Evolutionary conservation across 164 flowering plant genomes (phyloP).

Genomic region (Saururus chinensis): DNA sequence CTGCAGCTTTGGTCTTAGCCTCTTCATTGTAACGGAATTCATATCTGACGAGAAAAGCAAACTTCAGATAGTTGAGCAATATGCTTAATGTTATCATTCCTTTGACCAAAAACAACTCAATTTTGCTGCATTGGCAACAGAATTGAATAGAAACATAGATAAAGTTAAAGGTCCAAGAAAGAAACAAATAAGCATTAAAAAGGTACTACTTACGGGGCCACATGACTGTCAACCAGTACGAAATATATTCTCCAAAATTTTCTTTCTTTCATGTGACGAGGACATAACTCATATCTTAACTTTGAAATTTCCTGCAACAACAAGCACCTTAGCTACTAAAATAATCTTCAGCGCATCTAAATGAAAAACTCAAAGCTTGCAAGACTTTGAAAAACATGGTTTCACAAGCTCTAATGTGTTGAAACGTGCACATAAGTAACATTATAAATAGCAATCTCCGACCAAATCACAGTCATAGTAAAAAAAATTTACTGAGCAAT

Average conservation of each 20-base stretch:
- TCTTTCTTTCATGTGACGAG: slow-evolving; percentile 81
- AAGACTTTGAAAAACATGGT: neutral
- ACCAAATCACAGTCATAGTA: neutral
- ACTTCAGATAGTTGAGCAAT: neutral
- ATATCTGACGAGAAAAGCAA: slow-evolving; percentile 28
- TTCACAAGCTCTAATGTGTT: neutral
- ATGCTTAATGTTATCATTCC: neutral
- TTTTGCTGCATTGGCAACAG: neutral
- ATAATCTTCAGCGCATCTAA: neutral
- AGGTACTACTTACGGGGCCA: slow-evolving; percentile 51
- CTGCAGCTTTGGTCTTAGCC: slow-evolving; percentile 27
- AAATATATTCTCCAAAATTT: slow-evolving; percentile 91
- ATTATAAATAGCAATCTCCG: neutral
- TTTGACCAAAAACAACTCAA: neutral
- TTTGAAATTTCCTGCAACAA: slow-evolving; percentile 70
- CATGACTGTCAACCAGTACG: slow-evolving; percentile 65
- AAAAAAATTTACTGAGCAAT: neutral
- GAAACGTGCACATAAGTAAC: neutral
- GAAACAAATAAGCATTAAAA: neutral
- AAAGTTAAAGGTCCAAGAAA: neutral
- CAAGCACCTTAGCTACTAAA: neutral
- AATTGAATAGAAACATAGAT: neutral
- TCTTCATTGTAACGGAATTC: slow-evolving; percentile 64
- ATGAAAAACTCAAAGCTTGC: neutral
- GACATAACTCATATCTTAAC: slow-evolving; percentile 81